Evolutionary conservation across 2,329 filamentous ascomycete genomes (phyloP), one percentile per base, ranked within the genome.

Genomic region (Sporothrix mexicana): DNA sequence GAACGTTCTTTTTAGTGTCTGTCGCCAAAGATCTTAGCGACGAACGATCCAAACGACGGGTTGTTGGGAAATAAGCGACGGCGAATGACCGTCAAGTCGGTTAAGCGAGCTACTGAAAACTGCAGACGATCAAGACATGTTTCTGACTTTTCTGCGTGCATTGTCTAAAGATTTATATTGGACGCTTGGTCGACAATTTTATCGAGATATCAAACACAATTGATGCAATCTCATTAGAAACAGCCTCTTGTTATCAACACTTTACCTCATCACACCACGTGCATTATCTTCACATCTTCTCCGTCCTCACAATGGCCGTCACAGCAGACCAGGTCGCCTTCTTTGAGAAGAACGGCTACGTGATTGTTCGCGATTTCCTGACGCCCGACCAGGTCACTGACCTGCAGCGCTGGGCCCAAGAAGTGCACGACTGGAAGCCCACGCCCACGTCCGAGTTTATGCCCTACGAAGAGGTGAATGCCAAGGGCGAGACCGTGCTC

Each of bases 381-480:
- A n/a, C 59, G 5, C 15, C 30, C 1, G 17, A 43, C 8, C 59
- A 62, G 8, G 59, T 62, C 59, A 6, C 36, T 6, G 36, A 62
- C 15, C 12, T 62, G 36, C 59, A 62, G 17, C 59, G 59, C 36
- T 62, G 59, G 59, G 59, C 59, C 30, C 59, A 62, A 9, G 59
- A 62, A 2, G 59, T 62, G 36, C 59, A 62, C 17, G 59, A 62
- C 36, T 62, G 59, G 59, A 43, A 10, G 17, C 59, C 59, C 17
- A 43, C 30, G 30, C 15, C 36, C 15, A 62, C 17, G 30, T 43
- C 59, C 10, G 36, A 62, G 59, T 62, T 62, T 20, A 62, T 62
- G 59, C 59, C 59, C 9, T 62, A 62, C 15, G 59, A 62, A 61
- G 70, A 72, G 36, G 61, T 72, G 49, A 72, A 72, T 62, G 70